These are phyloP conservation scores for Candida tibetensis DNA, from an alignment of 805 yeast species.

Conservation along the genomic window DNA sequence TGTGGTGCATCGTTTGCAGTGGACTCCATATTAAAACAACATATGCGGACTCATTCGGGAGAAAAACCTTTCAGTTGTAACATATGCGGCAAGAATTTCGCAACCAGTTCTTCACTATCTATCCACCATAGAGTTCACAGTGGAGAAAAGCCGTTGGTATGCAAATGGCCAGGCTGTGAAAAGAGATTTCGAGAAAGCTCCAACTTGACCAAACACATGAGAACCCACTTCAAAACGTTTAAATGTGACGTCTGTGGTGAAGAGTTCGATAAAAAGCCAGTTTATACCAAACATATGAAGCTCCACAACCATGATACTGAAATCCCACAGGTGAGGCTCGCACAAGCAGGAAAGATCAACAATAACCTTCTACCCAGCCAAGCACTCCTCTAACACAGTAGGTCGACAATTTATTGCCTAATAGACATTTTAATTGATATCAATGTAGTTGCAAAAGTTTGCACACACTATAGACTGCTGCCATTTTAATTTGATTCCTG, in stretches of 20 bases:
- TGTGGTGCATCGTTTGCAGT: slow-evolving; percentile 77
- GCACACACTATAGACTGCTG: no score
- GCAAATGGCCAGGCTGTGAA: slow-evolving; percentile 78
- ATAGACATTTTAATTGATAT: no score
- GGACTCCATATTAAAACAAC: slow-evolving; percentile 75
- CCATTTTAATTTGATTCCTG: no score
- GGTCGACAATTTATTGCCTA: background rate
- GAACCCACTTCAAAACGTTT: slow-evolving; percentile 59
- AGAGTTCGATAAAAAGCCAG: slow-evolving; percentile 47
- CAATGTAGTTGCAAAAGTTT: no score
- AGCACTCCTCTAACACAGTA: background rate
- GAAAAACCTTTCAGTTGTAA: slow-evolving; percentile 81
- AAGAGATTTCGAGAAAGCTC: slow-evolving; percentile 87
- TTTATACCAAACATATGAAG: slow-evolving; percentile 39
- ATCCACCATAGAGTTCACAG: slow-evolving; percentile 86
- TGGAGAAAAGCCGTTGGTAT: slow-evolving; percentile 82
- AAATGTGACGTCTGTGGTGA: slow-evolving; percentile 52
- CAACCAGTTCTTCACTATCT: slow-evolving; percentile 77
- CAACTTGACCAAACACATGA: slow-evolving; percentile 84
- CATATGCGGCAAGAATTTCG: slow-evolving; percentile 72
- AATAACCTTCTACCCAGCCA: background rate
- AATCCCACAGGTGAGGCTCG: no score
- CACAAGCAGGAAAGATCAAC: background rate
- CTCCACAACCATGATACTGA: no score
- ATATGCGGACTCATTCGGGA: slow-evolving; percentile 80